Percentiles rank a stretch among this genome's conserved stretches.
Conservation (phyloP, 108 stramenopile species). For the Skeletonema potamos region DNA sequence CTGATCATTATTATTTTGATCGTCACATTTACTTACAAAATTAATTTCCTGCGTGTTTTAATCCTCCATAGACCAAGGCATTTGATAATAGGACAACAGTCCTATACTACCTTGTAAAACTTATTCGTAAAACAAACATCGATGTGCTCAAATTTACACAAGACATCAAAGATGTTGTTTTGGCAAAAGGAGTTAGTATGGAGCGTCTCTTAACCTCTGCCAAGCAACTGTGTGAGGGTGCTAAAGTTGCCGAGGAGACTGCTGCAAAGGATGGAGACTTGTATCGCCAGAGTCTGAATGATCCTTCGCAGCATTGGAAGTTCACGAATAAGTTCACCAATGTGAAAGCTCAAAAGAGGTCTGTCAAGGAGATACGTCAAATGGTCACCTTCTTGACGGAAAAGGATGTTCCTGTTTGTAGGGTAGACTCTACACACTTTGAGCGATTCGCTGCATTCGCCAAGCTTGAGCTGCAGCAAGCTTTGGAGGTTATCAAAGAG, state of each 20-base stretch:
- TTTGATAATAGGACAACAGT: slow-evolving; percentile 93
- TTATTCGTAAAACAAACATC: slow-evolving; percentile 60
- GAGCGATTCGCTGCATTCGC: slow-evolving; percentile 60
- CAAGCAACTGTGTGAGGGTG: slow-evolving; percentile 52
- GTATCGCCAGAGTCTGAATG: slow-evolving; percentile 29
- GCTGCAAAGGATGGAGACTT: slow-evolving; percentile 56
- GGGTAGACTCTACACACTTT: slow-evolving; percentile 59
- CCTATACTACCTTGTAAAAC: slow-evolving; percentile 80
- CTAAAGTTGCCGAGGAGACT: slow-evolving; percentile 44
- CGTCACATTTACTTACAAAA: not conserved
- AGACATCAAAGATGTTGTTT: slow-evolving; percentile 56
- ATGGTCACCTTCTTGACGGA: slow-evolving; percentile 25
- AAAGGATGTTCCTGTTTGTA: slow-evolving; percentile 40
- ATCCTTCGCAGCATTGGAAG: not conserved
- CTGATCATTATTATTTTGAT: not conserved
- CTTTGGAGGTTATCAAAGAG: slow-evolving; percentile 34
- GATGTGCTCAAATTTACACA: slow-evolving; percentile 54
- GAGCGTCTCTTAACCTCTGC: slow-evolving; percentile 49
- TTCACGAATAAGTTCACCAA: slow-evolving; percentile 45
- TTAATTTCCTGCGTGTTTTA: not conserved
- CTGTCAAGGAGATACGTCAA: slow-evolving; percentile 33
- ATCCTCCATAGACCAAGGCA: slow-evolving; percentile 74
- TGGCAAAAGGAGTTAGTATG: slow-evolving; percentile 59
- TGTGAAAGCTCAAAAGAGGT: slow-evolving; percentile 47
- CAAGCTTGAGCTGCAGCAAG: slow-evolving; percentile 46